Percentiles rank a stretch among this genome's conserved stretches.
These are phyloP conservation scores for Ilex aquifolium DNA, from an alignment of 257 asterid genomes.

Conservation along the genomic window DNA sequence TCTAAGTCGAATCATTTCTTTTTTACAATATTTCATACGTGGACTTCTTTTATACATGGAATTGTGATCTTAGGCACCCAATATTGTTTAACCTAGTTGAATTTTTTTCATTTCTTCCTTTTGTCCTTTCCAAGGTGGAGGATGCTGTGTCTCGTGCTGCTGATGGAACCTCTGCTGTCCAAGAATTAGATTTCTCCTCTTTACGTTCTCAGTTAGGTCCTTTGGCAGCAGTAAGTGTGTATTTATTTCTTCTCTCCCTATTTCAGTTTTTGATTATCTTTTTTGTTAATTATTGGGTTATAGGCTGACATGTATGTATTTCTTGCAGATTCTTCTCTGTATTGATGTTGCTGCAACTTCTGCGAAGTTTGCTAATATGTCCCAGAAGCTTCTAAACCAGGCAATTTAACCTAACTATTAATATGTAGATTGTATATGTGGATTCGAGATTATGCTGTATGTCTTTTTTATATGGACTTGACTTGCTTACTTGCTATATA, in stretches of 20 bases:
- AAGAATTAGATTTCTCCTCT: conserved; percentile 69
- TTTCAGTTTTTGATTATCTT: conserved; percentile 18
- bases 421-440: not conserved
- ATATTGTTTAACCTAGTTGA: too few species aligned
- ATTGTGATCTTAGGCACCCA: too few species aligned
- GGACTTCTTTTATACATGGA: too few species aligned
- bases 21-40: too few species aligned
- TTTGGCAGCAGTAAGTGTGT: conserved; percentile 70
- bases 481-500: too few species aligned
- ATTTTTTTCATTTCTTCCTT: too few species aligned
- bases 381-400: conserved; percentile 82
- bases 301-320: conserved; percentile 20
- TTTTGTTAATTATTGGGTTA: conserved; percentile 16
- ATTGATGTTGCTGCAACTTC: conserved; percentile 87
- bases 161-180: conserved; percentile 62
- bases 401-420: conserved; percentile 33
- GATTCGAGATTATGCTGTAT: not conserved
- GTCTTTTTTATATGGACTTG: too few species aligned
- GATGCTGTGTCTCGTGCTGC: conserved; percentile 86
- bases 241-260: conserved; percentile 16
- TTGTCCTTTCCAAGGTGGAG: conserved; percentile 49
- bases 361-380: conserved; percentile 65
- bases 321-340: conserved; percentile 75
- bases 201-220: conserved; percentile 87
- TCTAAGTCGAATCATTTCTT: too few species aligned